Conservation (phyloP, 768 basidiomycete species). For the Cystofilobasidium ferigula region DNA sequence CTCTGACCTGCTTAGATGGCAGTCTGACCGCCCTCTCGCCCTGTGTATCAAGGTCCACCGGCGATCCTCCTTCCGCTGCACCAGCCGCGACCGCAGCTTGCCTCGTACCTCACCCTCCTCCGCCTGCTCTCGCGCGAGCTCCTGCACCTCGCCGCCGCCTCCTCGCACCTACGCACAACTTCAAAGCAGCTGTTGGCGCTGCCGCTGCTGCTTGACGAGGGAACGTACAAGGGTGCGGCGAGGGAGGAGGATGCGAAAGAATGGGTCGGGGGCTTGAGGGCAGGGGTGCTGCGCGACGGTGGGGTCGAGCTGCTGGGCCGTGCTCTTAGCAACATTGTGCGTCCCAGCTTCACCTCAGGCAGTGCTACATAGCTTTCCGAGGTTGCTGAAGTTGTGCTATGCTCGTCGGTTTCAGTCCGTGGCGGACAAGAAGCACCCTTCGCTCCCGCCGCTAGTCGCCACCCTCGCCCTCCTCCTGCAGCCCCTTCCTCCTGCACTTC, state of each 20-base stretch:
- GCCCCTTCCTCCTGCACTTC: slow-evolving; percentile 36
- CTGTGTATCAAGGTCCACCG: slow-evolving; percentile 23
- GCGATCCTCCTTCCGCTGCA: slow-evolving; percentile 23
- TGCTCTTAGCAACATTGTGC: slow-evolving; percentile 5
- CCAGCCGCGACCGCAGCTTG: neutral
- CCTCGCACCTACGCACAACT: neutral
- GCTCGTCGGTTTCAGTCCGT: slow-evolving; percentile 48
- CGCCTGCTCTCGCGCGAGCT: slow-evolving; percentile 7
- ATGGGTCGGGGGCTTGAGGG: neutral
- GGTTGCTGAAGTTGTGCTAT: too few species aligned
- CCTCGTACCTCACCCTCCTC: slow-evolving; percentile 11
- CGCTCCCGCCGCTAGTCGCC: slow-evolving; percentile 44
- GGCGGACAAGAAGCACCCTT: slow-evolving; percentile 49
- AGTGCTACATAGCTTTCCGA: too few species aligned
- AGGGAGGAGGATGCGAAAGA: neutral
- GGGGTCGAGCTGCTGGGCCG: neutral
- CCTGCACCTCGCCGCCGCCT: slow-evolving; percentile 8
- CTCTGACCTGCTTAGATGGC: neutral
- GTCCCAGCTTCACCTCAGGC: neutral
- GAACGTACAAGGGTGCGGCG: slow-evolving; percentile 13
- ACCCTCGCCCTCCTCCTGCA: slow-evolving; percentile 40
- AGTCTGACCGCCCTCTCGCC: too few species aligned
- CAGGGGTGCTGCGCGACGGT: neutral
- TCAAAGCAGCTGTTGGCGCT: slow-evolving; percentile 1
- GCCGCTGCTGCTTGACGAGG: slow-evolving; percentile 11